These are phyloP conservation scores for Colletotrichum sp. DNA, from an alignment of 2,329 filamentous ascomycete genomes.

Conservation along the genomic window DNA sequence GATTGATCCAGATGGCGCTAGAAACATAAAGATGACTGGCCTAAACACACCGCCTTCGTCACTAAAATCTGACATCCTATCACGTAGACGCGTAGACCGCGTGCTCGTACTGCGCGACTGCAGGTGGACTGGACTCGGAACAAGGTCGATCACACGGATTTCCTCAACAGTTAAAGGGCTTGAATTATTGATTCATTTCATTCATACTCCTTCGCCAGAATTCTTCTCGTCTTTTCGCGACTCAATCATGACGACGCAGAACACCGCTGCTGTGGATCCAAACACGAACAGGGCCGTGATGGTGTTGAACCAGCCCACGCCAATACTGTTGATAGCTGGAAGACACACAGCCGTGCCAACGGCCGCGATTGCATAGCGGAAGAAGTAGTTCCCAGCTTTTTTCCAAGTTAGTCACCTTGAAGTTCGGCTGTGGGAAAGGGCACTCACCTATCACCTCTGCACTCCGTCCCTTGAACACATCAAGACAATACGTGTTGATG, in stretches of 20 bases:
- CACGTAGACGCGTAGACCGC: not conserved
- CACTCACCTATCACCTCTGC: constrained; percentile 34
- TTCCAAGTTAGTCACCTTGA: not conserved
- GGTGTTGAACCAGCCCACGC: constrained; percentile 83
- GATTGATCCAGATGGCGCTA: not conserved
- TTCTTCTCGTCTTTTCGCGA: not conserved
- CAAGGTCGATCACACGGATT: not conserved
- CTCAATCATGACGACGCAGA: not conserved
- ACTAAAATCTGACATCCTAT: not conserved
- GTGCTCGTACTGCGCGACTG: not conserved
- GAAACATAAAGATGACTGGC: not conserved
- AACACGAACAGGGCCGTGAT: constrained; percentile 43
- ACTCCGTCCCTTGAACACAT: constrained; percentile 11
- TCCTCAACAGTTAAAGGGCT: fast-evolving
- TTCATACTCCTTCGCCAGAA: not conserved
- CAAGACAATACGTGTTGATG: constrained; percentile 61
- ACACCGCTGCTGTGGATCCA: not conserved
- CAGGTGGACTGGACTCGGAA: not conserved
- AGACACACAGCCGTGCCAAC: constrained; percentile 73
- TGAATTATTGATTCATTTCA: not conserved
- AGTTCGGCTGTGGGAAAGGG: not conserved
- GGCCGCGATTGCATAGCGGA: constrained; percentile 78
- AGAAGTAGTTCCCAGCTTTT: constrained; percentile 81
- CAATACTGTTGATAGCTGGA: constrained; percentile 74
- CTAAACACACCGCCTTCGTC: not conserved